These are phyloP conservation scores for Parasitella parasitica DNA, from an alignment of 371 early-diverging fungal genomes.

Conservation along the genomic window DNA sequence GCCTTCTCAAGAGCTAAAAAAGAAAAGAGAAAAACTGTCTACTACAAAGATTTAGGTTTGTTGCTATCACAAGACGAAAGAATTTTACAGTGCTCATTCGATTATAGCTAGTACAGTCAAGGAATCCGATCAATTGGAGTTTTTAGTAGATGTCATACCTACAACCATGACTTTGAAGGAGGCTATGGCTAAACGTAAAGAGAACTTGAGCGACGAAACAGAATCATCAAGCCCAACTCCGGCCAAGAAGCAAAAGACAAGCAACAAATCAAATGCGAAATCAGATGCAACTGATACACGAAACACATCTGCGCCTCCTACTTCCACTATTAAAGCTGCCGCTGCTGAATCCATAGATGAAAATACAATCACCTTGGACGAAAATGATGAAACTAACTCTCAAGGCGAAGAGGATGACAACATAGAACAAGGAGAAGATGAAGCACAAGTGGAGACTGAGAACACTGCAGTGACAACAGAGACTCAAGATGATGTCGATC, in stretches of 20 bases:
- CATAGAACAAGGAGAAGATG: conserved; percentile 6
- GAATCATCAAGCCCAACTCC: not conserved
- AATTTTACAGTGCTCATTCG: too few relatives aligned
- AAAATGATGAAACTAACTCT: too few relatives aligned
- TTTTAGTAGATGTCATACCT: conserved; percentile 57
- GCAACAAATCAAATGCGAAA: not conserved
- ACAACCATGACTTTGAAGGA: conserved; percentile 55
- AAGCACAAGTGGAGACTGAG: not conserved
- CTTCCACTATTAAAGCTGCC: not conserved
- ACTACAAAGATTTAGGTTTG: conserved; percentile 75
- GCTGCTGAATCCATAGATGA: not conserved
- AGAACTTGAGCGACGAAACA: conserved; percentile 37
- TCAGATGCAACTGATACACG: not conserved
- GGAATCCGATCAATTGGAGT: conserved; percentile 46
- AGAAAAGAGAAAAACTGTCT: conserved; percentile 75
- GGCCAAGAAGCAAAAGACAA: conserved; percentile 24
- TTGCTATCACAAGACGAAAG: too few relatives aligned
- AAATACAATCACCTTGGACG: not conserved
- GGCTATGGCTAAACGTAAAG: conserved; percentile 56
- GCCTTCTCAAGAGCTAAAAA: conserved; percentile 62
- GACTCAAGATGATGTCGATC: conserved; percentile 16
- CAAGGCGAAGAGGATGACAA: not conserved
- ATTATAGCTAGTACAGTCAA: conserved; percentile 39
- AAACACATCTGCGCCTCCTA: not conserved
- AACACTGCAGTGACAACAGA: not conserved